phyloP scores from a whole-genome alignment of 2,329 filamentous ascomycete genomes.

The Fusarium sp. region DNA sequence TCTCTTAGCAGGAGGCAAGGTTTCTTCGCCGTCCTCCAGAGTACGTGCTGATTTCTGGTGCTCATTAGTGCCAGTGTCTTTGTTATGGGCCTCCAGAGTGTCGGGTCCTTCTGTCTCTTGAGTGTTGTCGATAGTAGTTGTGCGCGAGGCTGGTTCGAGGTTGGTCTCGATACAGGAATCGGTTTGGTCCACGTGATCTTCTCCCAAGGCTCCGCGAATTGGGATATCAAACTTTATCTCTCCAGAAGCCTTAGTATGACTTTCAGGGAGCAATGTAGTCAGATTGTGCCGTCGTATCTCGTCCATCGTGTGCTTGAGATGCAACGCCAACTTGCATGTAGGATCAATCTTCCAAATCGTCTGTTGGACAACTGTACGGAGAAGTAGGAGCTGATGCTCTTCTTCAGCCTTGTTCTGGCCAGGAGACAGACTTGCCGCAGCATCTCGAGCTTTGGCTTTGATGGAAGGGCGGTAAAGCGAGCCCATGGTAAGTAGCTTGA shows the following conservation, averaged over 20 bases:
- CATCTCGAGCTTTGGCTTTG: not conserved
- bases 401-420: not conserved
- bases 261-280: not conserved
- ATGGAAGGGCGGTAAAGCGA: not conserved
- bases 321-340: not conserved
- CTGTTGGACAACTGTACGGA: not conserved
- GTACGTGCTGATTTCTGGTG: too few species aligned
- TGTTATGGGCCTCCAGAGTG: too few species aligned
- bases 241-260: not conserved
- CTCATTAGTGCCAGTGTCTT: too few species aligned
- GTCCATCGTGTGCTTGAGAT: not conserved
- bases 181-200: not conserved
- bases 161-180: not conserved
- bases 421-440: not conserved
- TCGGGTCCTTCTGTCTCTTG: too few species aligned
- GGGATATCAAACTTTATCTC: not conserved
- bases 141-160: not conserved
- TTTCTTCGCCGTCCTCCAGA: too few species aligned
- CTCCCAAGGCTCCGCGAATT: not conserved
- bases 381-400: not conserved
- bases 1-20: too few species aligned
- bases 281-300: not conserved
- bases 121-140: not conserved
- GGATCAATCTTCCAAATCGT: not conserved
- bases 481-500: not conserved